phyloP scores from a whole-genome alignment of 192 early-diverging fungal species.

The Rhizophagus clarus region DNA sequence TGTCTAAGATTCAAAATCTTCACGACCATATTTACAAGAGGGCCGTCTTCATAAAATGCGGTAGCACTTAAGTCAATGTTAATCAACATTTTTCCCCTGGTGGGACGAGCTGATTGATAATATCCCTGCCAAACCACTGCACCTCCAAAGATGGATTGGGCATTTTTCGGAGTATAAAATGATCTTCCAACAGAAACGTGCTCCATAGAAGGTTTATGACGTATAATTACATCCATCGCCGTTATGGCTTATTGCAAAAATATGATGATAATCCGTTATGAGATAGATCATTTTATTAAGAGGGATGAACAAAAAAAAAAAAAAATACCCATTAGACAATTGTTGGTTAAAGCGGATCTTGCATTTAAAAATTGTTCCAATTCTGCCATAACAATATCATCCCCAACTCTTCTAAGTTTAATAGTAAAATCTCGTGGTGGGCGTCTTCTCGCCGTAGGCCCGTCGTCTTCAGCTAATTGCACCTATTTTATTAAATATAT shows the following conservation, averaged over 20 bases:
- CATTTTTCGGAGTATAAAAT: conserved; percentile 78
- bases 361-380: conserved; percentile 54
- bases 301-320: background rate
- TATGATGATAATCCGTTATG: background rate
- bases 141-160: conserved; percentile 59
- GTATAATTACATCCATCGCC: conserved; percentile 78
- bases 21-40: conserved; percentile 69
- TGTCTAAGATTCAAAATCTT: conserved; percentile 61
- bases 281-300: background rate
- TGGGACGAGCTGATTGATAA: conserved; percentile 78
- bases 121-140: conserved; percentile 92
- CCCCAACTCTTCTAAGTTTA: conserved; percentile 59
- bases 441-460: conserved; percentile 30
- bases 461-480: conserved; percentile 41
- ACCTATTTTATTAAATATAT: conserved; percentile 37
- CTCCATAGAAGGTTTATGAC: conserved; percentile 70
- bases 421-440: conserved; percentile 61
- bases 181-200: conserved; percentile 83
- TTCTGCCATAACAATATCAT: conserved; percentile 66
- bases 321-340: conserved; percentile 36
- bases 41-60: conserved; percentile 64
- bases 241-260: conserved; percentile 45
- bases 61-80: conserved; percentile 73
- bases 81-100: conserved; percentile 57
- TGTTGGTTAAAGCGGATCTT: conserved; percentile 41